Conservation (phyloP, 73 alveolate species). For the Blepharisma japonicum region DNA sequence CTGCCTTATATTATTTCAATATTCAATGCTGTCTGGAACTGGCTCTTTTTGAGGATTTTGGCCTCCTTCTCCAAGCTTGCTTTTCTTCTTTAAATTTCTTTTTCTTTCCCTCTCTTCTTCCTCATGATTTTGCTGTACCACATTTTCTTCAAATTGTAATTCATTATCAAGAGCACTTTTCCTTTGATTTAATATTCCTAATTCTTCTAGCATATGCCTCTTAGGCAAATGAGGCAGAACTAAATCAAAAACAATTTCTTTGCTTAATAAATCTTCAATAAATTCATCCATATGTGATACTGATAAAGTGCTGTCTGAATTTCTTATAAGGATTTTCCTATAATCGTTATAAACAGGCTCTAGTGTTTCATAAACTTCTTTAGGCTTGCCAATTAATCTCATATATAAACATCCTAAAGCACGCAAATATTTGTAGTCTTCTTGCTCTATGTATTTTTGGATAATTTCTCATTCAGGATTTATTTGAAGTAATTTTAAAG, state of each 20-base stretch:
- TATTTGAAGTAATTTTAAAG: conserved; percentile 79
- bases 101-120: conserved; percentile 36
- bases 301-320: conserved; percentile 61
- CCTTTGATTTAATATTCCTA: not conserved
- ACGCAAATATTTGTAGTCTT: conserved; percentile 76
- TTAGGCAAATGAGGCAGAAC: conserved; percentile 72
- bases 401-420: conserved; percentile 81
- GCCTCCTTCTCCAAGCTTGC: conserved; percentile 30
- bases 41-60: conserved; percentile 24
- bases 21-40: conserved; percentile 19
- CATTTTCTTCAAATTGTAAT: conserved; percentile 54
- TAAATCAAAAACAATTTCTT: conserved; percentile 67
- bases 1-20: conserved; percentile 6
- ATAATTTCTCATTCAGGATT: conserved; percentile 78
- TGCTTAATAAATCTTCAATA: conserved; percentile 69
- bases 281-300: conserved; percentile 82
- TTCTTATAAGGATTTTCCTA: conserved; percentile 66
- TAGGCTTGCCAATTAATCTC: conserved; percentile 79
- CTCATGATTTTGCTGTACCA: conserved; percentile 46
- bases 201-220: conserved; percentile 73
- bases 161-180: conserved; percentile 43
- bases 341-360: conserved; percentile 86
- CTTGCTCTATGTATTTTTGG: conserved; percentile 68
- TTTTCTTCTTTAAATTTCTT: conserved; percentile 23
- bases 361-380: conserved; percentile 65